Evolutionary conservation across 2,329 filamentous ascomycete genomes (phyloP), one percentile per base, ranked within the genome.

Genomic region (Pleoardoris graminearum): DNA sequence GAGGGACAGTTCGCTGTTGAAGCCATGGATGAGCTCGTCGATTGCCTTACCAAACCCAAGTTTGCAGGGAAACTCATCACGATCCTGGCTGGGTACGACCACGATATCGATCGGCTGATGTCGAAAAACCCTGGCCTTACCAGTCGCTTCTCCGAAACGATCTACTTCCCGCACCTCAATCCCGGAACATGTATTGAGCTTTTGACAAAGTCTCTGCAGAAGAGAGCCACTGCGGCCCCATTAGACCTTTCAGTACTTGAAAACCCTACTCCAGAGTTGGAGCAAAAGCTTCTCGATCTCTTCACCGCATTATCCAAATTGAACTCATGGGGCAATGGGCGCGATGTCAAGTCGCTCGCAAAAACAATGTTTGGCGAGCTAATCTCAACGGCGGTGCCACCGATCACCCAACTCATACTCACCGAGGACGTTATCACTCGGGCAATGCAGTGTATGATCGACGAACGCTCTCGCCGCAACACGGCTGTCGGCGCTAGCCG

Each of bases 51-150:
- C 0, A 81, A 89, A 54, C 77, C 80, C 0, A 79, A 75, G 32
- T 90, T 83, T 63, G 70, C 76, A 2, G 75, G 79, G 27, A 87
- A 85, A 52, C 70, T 90, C 2, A 77, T 90, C 33, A 79, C 87
- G 30, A 88, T 90, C 30, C 72, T 90, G 0, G 87, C 87, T 0
- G 87, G 88, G 0, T 90, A 90, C 56, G 82, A 85, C 8, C 61
- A 78, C 0, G 84, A 89, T 32, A 89, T 90, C 51, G 84, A 90
- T 59, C 71, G 75, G 0, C 77, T 90, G 0, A 78, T 90, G 70
- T 71, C 74, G 0, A 75, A 79, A 17, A 90, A 90, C 55, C 78
- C 82, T 0, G 87, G 86, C 0, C 71, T 90, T 14, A 82, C 81
- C 0, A 86, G 83, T 33, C 80, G 87, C 0, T 90, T 90, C 59